Conservation (phyloP, 345 rosid genomes). For the Eucalyptus leucophloia region DNA sequence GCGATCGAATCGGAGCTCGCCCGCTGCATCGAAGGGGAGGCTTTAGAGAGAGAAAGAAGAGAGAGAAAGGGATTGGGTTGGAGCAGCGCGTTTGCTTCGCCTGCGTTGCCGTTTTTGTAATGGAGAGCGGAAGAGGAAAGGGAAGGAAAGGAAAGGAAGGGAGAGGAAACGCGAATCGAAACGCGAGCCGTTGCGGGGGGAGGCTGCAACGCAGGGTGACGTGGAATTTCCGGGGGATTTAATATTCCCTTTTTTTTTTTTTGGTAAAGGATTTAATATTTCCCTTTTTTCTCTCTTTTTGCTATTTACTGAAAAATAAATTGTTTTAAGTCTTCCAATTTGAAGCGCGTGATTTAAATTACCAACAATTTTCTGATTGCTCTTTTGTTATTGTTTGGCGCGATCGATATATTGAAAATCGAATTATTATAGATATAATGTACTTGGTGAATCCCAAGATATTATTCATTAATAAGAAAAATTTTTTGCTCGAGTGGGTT, state of each 20-base stretch:
- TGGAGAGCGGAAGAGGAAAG: not conserved
- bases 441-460: not conserved
- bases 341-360: not conserved
- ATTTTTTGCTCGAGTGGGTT: too few species aligned
- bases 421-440: not conserved
- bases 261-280: too few species aligned
- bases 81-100: not conserved
- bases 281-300: not conserved
- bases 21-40: not conserved
- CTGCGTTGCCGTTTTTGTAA: not conserved
- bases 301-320: not conserved
- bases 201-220: not conserved
- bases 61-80: not conserved
- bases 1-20: not conserved
- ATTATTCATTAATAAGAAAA: not conserved
- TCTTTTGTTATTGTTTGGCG: not conserved
- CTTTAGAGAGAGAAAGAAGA: not conserved
- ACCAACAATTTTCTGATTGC: not conserved
- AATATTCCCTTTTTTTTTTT: not conserved
- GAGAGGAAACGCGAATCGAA: not conserved
- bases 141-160: not conserved
- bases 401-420: not conserved
- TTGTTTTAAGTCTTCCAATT: not conserved
- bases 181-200: not conserved
- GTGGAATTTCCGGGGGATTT: not conserved